These are phyloP conservation scores for Botryobasidium botryosum DNA, from an alignment of 768 basidiomycete genomes.

Conservation along the genomic window DNA sequence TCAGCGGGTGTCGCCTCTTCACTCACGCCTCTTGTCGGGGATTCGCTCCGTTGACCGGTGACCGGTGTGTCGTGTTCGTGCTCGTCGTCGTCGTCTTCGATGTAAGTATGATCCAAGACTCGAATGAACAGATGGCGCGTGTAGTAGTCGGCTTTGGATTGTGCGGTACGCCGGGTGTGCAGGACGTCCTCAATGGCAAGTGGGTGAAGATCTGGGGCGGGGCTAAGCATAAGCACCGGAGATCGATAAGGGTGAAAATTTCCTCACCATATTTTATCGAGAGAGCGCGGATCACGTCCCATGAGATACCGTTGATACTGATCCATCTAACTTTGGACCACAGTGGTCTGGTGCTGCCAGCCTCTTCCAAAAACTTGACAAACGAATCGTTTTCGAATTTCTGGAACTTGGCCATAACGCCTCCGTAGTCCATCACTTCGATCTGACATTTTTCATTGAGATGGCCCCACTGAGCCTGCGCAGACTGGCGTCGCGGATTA, in stretches of 20 bases:
- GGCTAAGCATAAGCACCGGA: too few relatives aligned
- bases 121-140: conserved; percentile 46
- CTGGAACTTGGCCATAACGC: neutral
- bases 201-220: conserved; percentile 16
- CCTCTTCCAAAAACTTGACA: conserved; percentile 2
- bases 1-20: conserved; percentile 1
- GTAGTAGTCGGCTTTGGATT: conserved; percentile 15
- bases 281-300: conserved; percentile 5
- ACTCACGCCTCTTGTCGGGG: conserved; percentile 10
- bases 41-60: conserved; percentile 12
- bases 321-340: conserved; percentile 10
- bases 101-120: conserved; percentile 49
- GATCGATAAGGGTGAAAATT: too few relatives aligned
- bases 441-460: conserved; percentile 5
- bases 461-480: conserved; percentile 6
- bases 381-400: neutral
- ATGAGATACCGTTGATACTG: conserved; percentile 8
- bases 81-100: too few relatives aligned
- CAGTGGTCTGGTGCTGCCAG: conserved; percentile 1
- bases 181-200: conserved; percentile 17
- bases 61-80: too few relatives aligned
- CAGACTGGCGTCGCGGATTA: neutral
- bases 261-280: conserved; percentile 5
- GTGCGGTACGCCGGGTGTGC: conserved; percentile 12
- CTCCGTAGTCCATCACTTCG: conserved; percentile 8